Evolutionary conservation across 768 basidiomycete genomes (phyloP), one percentile per base, ranked within the genome.

Genomic region (Suillus lakei): DNA sequence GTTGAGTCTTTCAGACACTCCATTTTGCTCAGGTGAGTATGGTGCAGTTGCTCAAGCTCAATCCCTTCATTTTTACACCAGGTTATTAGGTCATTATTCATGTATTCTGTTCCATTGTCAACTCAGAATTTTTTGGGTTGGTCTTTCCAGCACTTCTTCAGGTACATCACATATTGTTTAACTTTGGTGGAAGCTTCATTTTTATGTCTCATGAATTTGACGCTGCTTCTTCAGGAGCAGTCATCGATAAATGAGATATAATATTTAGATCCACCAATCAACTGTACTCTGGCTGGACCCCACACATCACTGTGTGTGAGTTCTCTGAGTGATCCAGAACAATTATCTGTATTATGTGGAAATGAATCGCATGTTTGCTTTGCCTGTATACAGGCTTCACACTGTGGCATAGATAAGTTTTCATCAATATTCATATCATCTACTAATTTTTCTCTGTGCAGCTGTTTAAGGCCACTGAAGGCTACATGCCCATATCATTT

Each of bases 21-120:
- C 77, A 64, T 82, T 83, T 32, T 82, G 78, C 0, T 75, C 67
- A 0, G 78, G 78, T 8, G 78, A 76, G 38, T 82, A 80, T 2
- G 78, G 81, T 5, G 73, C 74, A 0, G 74, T 78, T 0, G 67
- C 18, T 82, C 72, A 0, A 79, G 64, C 0, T 70, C 69, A 7
- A 80, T 79, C 0, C 80, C 79, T 1, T 70, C 64, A 0, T 58
- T 5, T 0, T 41, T 63, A 36, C 71, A 71, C 67, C 74, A 79
- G 0, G 54, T 16, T 44, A 67, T 69, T 13, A 78, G 43, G 2
- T 64, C 55, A 0, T 55, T 54, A 34, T 79, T 78, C 0, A 79
- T 44, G 6, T 78, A 72, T 64, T 81, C 78, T 8, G 65, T 71
- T 0, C 77, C 77, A 67, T 77, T 80, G 46, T 81, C 75, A 2